These are phyloP conservation scores for Sphaerobolus stellatus DNA, from an alignment of 1,284 basidiomycete genomes.

Conservation along the genomic window DNA sequence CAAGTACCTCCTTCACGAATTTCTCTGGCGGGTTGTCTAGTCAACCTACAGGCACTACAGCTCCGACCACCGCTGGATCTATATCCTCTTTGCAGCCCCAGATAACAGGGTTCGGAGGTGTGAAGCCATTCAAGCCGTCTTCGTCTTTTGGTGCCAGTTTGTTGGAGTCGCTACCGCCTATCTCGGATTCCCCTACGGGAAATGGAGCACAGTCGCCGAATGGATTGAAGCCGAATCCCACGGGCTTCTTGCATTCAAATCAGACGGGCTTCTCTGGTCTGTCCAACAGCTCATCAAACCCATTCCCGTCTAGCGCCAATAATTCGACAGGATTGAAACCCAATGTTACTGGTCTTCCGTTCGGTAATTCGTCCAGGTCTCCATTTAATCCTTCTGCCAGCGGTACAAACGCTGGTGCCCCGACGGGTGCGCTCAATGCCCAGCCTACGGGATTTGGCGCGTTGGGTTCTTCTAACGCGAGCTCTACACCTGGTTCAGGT, in stretches of 20 bases:
- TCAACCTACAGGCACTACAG: conserved; percentile 50
- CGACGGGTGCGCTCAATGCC: conserved; percentile 19
- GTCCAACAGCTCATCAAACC: not conserved
- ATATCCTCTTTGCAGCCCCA: conserved; percentile 62
- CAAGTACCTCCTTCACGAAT: conserved; percentile 12
- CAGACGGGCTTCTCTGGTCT: not conserved
- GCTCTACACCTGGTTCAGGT: conserved; percentile 35
- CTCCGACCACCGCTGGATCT: conserved; percentile 29
- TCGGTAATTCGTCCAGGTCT: not conserved
- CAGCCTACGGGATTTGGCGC: conserved; percentile 23
- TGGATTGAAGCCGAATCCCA: conserved; percentile 32
- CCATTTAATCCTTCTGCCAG: conserved; percentile 1
- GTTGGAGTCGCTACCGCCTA: conserved; percentile 74
- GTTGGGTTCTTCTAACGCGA: not conserved
- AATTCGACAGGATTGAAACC: too few relatives aligned
- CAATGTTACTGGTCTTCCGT: not conserved
- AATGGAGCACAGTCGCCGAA: not conserved
- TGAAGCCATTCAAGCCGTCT: conserved; percentile 91
- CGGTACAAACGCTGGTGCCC: not conserved
- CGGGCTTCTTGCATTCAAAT: conserved; percentile 21
- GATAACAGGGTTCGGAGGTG: conserved; percentile 75
- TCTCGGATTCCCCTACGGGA: conserved; percentile 52
- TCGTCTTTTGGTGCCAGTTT: conserved; percentile 85
- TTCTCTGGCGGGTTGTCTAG: conserved; percentile 33
- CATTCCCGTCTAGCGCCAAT: too few relatives aligned